phyloP scores from a whole-genome alignment of 2,329 filamentous ascomycete genomes.

The Paradendryphiella salina region DNA sequence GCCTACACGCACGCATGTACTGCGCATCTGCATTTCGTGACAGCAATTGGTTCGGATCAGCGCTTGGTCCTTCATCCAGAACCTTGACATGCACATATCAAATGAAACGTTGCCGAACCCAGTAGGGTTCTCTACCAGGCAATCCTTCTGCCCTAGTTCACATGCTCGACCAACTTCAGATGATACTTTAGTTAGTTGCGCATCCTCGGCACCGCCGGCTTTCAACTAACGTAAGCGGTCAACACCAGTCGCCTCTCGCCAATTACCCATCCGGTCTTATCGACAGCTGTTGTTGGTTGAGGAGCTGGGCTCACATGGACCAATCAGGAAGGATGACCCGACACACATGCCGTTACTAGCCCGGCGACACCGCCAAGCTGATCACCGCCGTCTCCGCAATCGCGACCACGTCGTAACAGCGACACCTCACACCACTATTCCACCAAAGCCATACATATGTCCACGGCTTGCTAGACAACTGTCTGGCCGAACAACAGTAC shows the following conservation, averaged over 20 bases:
- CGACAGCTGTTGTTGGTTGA: constrained; percentile 38
- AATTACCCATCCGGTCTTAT: constrained; percentile 30
- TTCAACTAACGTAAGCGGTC: constrained; percentile 21
- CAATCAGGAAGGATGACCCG: constrained; percentile 32
- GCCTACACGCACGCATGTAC: constrained; percentile 3
- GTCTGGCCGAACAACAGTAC: constrained; percentile 47
- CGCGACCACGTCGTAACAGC: constrained; percentile 28
- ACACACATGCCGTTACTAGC: constrained; percentile 34
- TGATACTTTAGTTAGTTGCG: constrained; percentile 11
- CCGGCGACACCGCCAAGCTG: constrained; percentile 25
- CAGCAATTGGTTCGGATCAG: constrained; percentile 32
- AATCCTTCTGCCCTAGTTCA: constrained; percentile 23
- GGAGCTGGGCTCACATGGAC: constrained; percentile 18
- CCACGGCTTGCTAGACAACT: constrained; percentile 45
- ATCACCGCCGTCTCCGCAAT: constrained; percentile 31
- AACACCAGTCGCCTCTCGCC: constrained; percentile 34
- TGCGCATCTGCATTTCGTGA: constrained; percentile 18
- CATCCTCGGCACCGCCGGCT: constrained; percentile 14
- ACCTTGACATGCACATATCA: constrained; percentile 25
- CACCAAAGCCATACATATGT: constrained; percentile 30
- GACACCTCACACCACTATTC: constrained; percentile 29
- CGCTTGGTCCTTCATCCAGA: constrained; percentile 26
- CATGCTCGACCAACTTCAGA: constrained; percentile 23
- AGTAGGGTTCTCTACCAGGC: constrained; percentile 27
- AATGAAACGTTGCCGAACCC: constrained; percentile 28